A percentile compares a stretch with the other conserved stretches of the same genome.
phyloP scores from a whole-genome alignment of 2,329 filamentous ascomycete species.

The Fusarium anguioides region DNA sequence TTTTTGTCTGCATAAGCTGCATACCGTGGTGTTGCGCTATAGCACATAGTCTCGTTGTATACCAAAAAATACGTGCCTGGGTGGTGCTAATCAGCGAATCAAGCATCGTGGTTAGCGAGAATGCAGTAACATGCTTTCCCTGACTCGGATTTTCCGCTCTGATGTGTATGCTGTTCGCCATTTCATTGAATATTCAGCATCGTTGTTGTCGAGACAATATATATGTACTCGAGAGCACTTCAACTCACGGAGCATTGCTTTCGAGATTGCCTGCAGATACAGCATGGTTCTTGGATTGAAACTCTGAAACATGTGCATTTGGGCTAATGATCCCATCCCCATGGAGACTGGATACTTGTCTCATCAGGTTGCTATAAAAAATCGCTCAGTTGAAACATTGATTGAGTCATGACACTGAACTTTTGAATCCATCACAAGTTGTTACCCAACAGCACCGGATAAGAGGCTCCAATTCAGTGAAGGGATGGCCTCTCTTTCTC shows the following conservation, averaged over 20 bases:
- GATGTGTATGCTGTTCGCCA: not conserved
- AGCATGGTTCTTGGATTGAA: not conserved
- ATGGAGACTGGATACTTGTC: not conserved
- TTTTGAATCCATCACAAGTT: constrained; percentile 6
- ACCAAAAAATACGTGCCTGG: constrained; percentile 3
- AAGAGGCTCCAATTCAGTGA: constrained; percentile 1
- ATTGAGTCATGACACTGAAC: constrained; percentile 26
- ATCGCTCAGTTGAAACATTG: constrained; percentile 11
- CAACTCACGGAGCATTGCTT: not conserved
- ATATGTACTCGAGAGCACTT: not conserved
- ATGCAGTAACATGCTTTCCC: not conserved
- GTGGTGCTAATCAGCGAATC: constrained; percentile 21
- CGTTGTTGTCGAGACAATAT: not conserved
- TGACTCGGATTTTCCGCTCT: not conserved
- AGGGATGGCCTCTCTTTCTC: constrained; percentile 3
- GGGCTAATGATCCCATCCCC: not conserved
- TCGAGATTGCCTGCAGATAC: too few species aligned
- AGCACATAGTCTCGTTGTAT: constrained; percentile 1
- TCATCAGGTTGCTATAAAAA: not conserved
- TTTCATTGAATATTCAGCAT: not conserved
- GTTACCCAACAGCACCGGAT: not conserved
- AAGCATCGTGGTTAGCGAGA: constrained; percentile 19
- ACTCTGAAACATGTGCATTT: not conserved
- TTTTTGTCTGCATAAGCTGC: constrained; percentile 13
- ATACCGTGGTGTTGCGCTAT: constrained; percentile 9